phyloP scores from a whole-genome alignment of 352 stramenopile species.

The Elongisporangium senticosum region DNA sequence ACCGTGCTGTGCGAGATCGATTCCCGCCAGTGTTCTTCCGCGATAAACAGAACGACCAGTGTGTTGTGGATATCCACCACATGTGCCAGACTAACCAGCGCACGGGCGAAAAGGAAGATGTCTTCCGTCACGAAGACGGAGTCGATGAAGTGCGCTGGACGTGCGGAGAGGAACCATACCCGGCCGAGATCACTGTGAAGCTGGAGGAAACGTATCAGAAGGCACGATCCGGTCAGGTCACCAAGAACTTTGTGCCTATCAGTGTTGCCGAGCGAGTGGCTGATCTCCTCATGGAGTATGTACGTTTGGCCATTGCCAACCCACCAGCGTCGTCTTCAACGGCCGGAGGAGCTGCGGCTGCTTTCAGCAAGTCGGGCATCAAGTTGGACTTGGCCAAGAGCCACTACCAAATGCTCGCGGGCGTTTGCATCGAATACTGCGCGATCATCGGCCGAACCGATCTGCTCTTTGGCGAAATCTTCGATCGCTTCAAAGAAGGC shows the following conservation, averaged over 20 bases:
- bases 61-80: conserved; percentile 84
- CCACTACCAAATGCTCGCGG: conserved; percentile 95
- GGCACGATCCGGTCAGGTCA: conserved; percentile 69
- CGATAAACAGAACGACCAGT: conserved; percentile 86
- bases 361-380: conserved; percentile 53
- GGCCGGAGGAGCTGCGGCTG: conserved; percentile 7
- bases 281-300: conserved; percentile 87
- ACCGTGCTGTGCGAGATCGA: conserved; percentile 75
- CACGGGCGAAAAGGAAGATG: conserved; percentile 83
- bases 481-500: conserved; percentile 76
- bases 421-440: conserved; percentile 95
- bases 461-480: conserved; percentile 85
- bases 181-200: conserved; percentile 72
- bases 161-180: conserved; percentile 75
- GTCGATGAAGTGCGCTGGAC: conserved; percentile 82
- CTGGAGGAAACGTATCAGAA: conserved; percentile 85
- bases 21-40: conserved; percentile 88
- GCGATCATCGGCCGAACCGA: conserved; percentile 83
- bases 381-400: conserved; percentile 89
- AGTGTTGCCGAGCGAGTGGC: conserved; percentile 85
- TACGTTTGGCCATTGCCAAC: conserved; percentile 83
- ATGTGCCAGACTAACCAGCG: conserved; percentile 89
- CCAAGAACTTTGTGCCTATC: conserved; percentile 87
- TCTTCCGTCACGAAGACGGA: conserved; percentile 80
- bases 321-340: conserved; percentile 32